Evolutionary conservation across 2,329 filamentous ascomycete genomes (phyloP).

Genomic region (Xylariaceae sp.): DNA sequence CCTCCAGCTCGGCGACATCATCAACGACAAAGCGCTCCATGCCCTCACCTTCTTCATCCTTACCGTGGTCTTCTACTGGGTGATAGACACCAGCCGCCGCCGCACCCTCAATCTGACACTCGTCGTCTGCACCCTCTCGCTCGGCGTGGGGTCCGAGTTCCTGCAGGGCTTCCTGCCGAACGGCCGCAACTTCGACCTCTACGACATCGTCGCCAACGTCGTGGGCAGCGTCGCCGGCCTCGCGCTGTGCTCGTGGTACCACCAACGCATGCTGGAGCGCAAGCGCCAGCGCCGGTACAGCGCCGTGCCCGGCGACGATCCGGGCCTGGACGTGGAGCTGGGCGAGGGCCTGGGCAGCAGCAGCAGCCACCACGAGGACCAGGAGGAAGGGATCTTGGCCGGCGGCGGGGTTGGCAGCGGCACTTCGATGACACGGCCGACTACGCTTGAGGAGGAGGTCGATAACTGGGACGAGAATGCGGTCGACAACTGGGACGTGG

Average conservation of each 20-base stretch:
- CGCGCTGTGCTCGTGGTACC: conserved; percentile 81
- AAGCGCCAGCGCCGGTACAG: conserved; percentile 67
- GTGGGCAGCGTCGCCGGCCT: conserved; percentile 69
- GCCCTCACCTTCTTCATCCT: conserved; percentile 84
- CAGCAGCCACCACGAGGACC: conserved; percentile 39
- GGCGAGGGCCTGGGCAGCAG: conserved; percentile 65
- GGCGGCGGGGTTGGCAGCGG: conserved; percentile 26
- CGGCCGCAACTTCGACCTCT: conserved; percentile 65
- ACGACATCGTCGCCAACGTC: conserved; percentile 84
- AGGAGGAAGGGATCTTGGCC: conserved; percentile 59
- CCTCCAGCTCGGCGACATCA: conserved; percentile 47
- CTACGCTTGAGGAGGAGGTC: conserved; percentile 69
- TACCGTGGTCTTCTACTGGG: conserved; percentile 91
- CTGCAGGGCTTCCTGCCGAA: conserved; percentile 71
- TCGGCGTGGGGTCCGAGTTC: conserved; percentile 71
- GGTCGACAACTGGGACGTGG: conserved; percentile 47
- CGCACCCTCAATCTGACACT: conserved; percentile 81
- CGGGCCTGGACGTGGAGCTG: conserved; percentile 64
- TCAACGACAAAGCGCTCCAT: conserved; percentile 90
- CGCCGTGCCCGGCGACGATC: conserved; percentile 14
- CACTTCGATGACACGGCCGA: conserved; percentile 25
- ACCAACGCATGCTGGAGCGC: conserved; percentile 90
- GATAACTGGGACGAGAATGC: conserved; percentile 93
- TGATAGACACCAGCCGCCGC: conserved; percentile 83
- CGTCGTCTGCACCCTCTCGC: conserved; percentile 65